phyloP scores from a whole-genome alignment of 2,329 filamentous ascomycete genomes.

The Fusarium gaditjirri region DNA sequence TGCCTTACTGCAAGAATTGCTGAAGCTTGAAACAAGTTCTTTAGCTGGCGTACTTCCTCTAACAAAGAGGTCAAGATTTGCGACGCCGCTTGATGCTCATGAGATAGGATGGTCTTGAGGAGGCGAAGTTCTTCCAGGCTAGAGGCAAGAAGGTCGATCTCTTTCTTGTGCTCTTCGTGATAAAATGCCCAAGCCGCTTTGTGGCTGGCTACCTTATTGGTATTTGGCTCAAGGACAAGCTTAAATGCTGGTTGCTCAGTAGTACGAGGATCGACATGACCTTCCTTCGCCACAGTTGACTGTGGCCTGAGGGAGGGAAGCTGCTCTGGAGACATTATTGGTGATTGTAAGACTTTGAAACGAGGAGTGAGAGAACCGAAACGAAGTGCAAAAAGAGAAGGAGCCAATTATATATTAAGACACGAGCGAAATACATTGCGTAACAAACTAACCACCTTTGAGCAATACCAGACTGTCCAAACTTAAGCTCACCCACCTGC shows the following conservation, averaged over 20 bases:
- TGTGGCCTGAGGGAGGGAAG: not conserved
- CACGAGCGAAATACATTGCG: not conserved
- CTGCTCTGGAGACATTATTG: not conserved
- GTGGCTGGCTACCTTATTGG: not conserved
- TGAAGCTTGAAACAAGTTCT: not conserved
- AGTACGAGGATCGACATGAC: not conserved
- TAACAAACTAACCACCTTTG: too few relatives aligned
- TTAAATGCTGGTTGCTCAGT: not conserved
- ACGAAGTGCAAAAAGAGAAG: not conserved
- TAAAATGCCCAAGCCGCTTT: not conserved
- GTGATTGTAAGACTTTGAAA: not conserved
- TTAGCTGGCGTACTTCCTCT: not conserved
- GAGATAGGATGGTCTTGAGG: not conserved
- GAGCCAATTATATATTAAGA: not conserved
- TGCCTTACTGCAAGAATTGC: not conserved
- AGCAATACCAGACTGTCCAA: too few relatives aligned
- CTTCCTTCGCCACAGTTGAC: not conserved
- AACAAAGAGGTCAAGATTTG: not conserved
- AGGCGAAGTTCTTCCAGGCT: not conserved
- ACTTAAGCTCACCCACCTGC: too few relatives aligned
- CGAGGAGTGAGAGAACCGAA: not conserved
- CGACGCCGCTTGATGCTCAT: not conserved
- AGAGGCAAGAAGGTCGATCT: not conserved
- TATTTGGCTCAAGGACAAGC: not conserved
- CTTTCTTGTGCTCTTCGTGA: not conserved